These are phyloP conservation scores for Phaseolus lunatus DNA, from an alignment of 306 rosid genomes.

Conservation along the genomic window DNA sequence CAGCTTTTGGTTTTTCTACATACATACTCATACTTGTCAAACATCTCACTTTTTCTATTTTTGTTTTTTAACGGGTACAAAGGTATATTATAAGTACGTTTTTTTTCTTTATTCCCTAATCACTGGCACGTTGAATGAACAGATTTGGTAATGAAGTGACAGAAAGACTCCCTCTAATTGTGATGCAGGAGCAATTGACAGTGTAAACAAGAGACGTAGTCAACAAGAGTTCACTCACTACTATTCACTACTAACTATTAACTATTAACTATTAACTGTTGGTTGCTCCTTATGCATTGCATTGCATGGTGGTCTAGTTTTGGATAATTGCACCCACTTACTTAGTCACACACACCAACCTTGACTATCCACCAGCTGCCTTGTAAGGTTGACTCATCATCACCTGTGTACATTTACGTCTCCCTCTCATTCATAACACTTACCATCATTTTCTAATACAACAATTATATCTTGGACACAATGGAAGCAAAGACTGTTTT, in stretches of 20 bases:
- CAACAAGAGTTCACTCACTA: neutral
- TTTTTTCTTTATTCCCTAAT: neutral
- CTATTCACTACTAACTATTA: neutral
- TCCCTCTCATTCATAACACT: neutral
- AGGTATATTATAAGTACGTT: slow-evolving; percentile 3
- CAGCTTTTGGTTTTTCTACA: too few relatives aligned
- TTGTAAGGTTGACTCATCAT: neutral
- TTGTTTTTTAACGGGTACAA: slow-evolving; percentile 4
- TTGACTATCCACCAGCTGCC: slow-evolving; percentile 14
- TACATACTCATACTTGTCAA: neutral
- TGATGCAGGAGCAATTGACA: neutral
- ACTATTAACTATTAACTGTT: neutral
- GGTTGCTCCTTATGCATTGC: neutral
- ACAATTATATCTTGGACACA: neutral
- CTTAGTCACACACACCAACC: neutral
- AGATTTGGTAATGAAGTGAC: slow-evolving; percentile 17
- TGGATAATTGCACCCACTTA: neutral
- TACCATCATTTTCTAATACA: neutral
- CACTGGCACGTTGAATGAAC: neutral
- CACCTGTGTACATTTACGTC: neutral
- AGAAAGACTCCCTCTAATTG: neutral
- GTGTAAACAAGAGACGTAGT: neutral
- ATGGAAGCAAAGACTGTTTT: neutral
- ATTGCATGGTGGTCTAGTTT: slow-evolving; percentile 15
- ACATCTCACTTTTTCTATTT: neutral